phyloP scores from a whole-genome alignment of 495 filamentous ascomycete genomes.

The Trichoderma gamsii region DNA sequence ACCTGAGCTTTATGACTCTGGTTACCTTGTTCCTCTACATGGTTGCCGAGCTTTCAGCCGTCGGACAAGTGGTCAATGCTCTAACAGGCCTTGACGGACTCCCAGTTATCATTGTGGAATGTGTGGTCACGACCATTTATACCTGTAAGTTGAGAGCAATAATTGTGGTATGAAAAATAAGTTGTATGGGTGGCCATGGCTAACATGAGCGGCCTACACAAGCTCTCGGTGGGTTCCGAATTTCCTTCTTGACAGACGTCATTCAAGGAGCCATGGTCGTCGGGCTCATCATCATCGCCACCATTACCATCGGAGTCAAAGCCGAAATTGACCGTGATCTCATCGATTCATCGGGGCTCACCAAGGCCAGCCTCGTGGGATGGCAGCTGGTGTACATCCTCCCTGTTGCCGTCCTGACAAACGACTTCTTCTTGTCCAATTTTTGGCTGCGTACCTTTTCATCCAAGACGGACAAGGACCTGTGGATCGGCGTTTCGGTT shows the following conservation, averaged over 20 bases:
- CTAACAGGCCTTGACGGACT: constrained; percentile 66
- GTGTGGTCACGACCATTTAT: constrained; percentile 66
- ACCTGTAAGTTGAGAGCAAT: constrained; percentile 50
- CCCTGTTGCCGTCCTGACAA: constrained; percentile 66
- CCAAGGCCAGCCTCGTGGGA: constrained; percentile 55
- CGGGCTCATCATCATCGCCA: constrained; percentile 59
- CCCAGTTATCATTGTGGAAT: constrained; percentile 68
- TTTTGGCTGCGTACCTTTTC: constrained; percentile 82
- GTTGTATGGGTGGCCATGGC: not conserved
- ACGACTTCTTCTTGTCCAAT: constrained; percentile 70
- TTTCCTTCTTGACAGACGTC: constrained; percentile 74
- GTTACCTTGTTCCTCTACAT: constrained; percentile 75
- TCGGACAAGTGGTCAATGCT: constrained; percentile 66
- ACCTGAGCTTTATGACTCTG: constrained; percentile 64
- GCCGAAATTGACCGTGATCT: constrained; percentile 60
- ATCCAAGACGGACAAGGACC: constrained; percentile 66
- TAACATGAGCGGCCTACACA: constrained; percentile 18
- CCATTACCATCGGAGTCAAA: constrained; percentile 65
- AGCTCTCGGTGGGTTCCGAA: constrained; percentile 70
- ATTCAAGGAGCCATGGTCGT: constrained; percentile 70
- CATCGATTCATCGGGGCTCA: constrained; percentile 55
- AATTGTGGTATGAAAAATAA: not conserved
- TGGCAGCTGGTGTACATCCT: constrained; percentile 77
- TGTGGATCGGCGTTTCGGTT: constrained; percentile 62
- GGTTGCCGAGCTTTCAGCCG: constrained; percentile 68